phyloP scores from a whole-genome alignment of 768 basidiomycete species.

The Naematelia aurantialba region DNA sequence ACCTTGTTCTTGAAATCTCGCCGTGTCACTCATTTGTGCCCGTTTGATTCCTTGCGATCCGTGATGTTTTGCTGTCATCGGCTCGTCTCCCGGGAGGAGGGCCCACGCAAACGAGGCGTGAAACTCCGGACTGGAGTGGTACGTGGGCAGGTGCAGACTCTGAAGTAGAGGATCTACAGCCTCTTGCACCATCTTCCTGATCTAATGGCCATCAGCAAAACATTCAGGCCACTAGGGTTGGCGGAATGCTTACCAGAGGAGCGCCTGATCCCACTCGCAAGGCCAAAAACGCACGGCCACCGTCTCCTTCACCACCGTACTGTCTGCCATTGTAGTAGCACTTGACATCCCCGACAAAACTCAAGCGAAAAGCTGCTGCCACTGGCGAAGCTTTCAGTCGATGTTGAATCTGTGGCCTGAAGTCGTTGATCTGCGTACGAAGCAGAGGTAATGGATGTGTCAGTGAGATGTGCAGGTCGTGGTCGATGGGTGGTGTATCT shows the following conservation, averaged over 20 bases:
- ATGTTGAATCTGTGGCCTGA: conserved; percentile 11
- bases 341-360: conserved; percentile 63
- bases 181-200: conserved; percentile 57
- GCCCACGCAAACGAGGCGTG: conserved; percentile 90
- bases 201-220: conserved; percentile 52
- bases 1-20: not conserved
- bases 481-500: not conserved
- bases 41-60: not conserved
- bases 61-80: not conserved
- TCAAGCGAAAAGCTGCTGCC: conserved; percentile 53
- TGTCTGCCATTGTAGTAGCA: conserved; percentile 58
- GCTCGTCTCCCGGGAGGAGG: conserved; percentile 44
- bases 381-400: not conserved
- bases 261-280: conserved; percentile 82
- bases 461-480: conserved; percentile 76
- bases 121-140: conserved; percentile 75
- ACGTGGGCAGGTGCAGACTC: conserved; percentile 67
- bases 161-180: conserved; percentile 61
- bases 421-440: conserved; percentile 59
- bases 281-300: conserved; percentile 66
- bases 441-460: conserved; percentile 76
- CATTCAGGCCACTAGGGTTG: not conserved
- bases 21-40: not conserved
- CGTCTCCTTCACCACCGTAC: conserved; percentile 28
- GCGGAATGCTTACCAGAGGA: conserved; percentile 58